Evolutionary conservation across 805 yeast genomes (phyloP).

Genomic region (Candida ortonii): DNA sequence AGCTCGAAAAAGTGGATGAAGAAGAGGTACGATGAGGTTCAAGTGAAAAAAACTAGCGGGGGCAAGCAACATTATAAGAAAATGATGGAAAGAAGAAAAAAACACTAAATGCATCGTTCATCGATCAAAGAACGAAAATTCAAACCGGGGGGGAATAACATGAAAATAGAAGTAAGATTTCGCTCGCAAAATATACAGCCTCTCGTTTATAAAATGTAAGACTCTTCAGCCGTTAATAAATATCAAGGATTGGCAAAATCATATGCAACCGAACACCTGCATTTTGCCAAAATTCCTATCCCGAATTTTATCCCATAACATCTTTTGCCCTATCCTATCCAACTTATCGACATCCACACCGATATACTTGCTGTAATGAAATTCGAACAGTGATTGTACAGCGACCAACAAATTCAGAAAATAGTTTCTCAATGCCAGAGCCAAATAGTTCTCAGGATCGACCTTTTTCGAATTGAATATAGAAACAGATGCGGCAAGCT

Average conservation of each 20-base stretch:
- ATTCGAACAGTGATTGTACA: slow-evolving; percentile 51
- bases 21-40: slow-evolving; percentile 80
- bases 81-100: slow-evolving; percentile 57
- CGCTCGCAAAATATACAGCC: no score
- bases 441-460: slow-evolving; percentile 36
- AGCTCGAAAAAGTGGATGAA: slow-evolving; percentile 74
- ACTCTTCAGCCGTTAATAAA: no score
- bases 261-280: slow-evolving; percentile 24
- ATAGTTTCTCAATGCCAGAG: slow-evolving; percentile 47
- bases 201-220: no score
- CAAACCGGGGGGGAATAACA: no score
- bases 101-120: no score
- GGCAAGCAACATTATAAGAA: slow-evolving; percentile 65
- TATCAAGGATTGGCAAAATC: no score
- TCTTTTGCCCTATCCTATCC: slow-evolving; percentile 40
- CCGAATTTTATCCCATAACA: slow-evolving; percentile 48
- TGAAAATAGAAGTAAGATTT: no score
- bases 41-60: slow-evolving; percentile 58
- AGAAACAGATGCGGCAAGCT: slow-evolving; percentile 47
- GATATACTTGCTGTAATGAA: slow-evolving; percentile 34
- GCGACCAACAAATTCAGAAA: slow-evolving; percentile 54
- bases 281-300: slow-evolving; percentile 51
- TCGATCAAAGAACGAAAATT: no score
- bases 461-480: slow-evolving; percentile 44
- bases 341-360: slow-evolving; percentile 29